A percentile compares a stretch with the other conserved stretches of the same genome.
phyloP scores from a whole-genome alignment of 140 eudicot species.

The Erigeron philadelphicus region DNA sequence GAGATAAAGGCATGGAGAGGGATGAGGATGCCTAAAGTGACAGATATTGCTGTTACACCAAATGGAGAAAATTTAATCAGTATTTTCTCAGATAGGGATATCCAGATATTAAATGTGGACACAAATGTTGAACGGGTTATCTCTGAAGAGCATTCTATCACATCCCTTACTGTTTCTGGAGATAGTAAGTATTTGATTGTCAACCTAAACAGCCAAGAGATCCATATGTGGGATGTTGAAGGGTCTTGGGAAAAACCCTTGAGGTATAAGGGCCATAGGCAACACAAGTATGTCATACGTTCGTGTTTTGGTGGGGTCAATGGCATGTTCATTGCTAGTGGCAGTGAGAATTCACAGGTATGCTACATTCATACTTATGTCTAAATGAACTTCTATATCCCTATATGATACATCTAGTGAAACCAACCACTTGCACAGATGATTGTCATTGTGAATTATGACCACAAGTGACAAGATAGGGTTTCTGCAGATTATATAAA shows the following conservation, averaged over 20 bases:
- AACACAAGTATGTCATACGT: constrained; percentile 73
- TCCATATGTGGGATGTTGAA: constrained; percentile 89
- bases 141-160: constrained; percentile 62
- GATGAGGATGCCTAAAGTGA: constrained; percentile 70
- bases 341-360: constrained; percentile 88
- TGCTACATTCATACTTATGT: neutral
- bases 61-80: constrained; percentile 69
- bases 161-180: constrained; percentile 72
- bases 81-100: constrained; percentile 62
- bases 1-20: constrained; percentile 89
- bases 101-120: constrained; percentile 56
- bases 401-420: too few relatives aligned
- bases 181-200: constrained; percentile 65
- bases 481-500: too few relatives aligned
- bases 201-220: constrained; percentile 82
- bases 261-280: constrained; percentile 69
- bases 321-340: constrained; percentile 73
- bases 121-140: constrained; percentile 65
- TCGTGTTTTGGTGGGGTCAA: constrained; percentile 91
- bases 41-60: constrained; percentile 80
- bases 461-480: too few relatives aligned
- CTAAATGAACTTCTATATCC: neutral
- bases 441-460: too few relatives aligned
- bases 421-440: too few relatives aligned
- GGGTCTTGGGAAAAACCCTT: constrained; percentile 52